These are phyloP conservation scores for Mimosa pudica DNA, from an alignment of 306 rosid species.

Conservation along the genomic window DNA sequence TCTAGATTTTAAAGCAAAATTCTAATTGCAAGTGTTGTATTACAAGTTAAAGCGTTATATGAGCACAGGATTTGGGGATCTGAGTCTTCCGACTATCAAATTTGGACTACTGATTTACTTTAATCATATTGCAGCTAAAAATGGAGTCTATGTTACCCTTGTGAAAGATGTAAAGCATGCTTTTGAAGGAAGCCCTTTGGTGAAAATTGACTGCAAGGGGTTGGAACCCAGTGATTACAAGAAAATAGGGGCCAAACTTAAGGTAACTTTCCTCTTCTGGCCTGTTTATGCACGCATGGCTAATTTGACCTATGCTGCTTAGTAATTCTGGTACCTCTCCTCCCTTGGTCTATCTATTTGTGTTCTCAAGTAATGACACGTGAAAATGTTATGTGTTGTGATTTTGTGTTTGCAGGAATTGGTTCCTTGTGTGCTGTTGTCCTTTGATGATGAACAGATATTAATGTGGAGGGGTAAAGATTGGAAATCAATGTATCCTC, in stretches of 20 bases:
- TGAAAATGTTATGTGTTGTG: constrained; percentile 29
- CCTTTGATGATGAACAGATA: constrained; percentile 86
- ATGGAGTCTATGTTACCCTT: constrained; percentile 76
- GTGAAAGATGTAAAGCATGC: constrained; percentile 84
- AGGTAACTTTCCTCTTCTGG: constrained; percentile 45
- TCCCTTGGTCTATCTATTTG: not conserved
- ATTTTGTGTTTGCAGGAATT: constrained; percentile 65
- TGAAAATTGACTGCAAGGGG: constrained; percentile 81
- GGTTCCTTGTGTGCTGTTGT: constrained; percentile 93
- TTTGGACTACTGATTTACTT: constrained; percentile 34
- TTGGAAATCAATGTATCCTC: constrained; percentile 65
- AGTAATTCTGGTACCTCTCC: not conserved
- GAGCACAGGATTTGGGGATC: not conserved
- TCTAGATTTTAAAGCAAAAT: too few species aligned
- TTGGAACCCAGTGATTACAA: constrained; percentile 95
- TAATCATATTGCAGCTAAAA: constrained; percentile 65
- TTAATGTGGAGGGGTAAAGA: constrained; percentile 85
- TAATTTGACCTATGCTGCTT: constrained; percentile 14
- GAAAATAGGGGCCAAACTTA: constrained; percentile 92
- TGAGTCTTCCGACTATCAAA: constrained; percentile 5
- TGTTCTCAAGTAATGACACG: not conserved
- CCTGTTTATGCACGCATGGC: constrained; percentile 5
- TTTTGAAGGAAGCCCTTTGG: constrained; percentile 87
- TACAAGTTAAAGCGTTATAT: not conserved
- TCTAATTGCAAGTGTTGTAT: too few species aligned